A percentile compares a stretch with the other conserved stretches of the same genome.
These are phyloP conservation scores for Flammula alnicola DNA, from an alignment of 1,284 basidiomycete species.

Conservation along the genomic window DNA sequence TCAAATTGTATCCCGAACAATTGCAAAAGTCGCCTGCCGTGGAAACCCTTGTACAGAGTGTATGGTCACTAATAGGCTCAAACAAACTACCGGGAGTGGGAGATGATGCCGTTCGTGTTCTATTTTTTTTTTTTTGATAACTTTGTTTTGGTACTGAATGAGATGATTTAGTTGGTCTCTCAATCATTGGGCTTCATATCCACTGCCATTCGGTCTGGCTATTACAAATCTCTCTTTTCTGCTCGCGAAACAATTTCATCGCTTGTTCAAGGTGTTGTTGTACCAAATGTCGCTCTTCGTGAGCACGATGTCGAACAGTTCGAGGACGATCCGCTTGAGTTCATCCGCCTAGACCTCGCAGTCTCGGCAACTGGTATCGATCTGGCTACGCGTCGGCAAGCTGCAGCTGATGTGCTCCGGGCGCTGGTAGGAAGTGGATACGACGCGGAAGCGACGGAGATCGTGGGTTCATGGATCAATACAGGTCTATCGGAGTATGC, in stretches of 20 bases:
- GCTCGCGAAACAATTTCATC: constrained; percentile 82
- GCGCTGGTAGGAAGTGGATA: constrained; percentile 82
- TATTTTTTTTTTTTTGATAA: neutral
- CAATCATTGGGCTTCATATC: constrained; percentile 93
- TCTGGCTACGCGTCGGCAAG: constrained; percentile 83
- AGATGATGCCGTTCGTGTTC: constrained; percentile 75
- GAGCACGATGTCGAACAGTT: constrained; percentile 95
- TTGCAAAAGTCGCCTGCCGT: constrained; percentile 74
- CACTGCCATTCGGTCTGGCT: constrained; percentile 87
- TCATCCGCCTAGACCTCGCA: constrained; percentile 87
- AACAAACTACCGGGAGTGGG: constrained; percentile 72
- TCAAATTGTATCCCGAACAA: constrained; percentile 91
- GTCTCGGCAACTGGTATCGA: constrained; percentile 66
- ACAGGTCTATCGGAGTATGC: constrained; percentile 70
- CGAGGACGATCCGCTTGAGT: constrained; percentile 97
- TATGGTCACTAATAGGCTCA: constrained; percentile 88
- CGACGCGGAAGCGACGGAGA: constrained; percentile 83
- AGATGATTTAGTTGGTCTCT: constrained; percentile 75
- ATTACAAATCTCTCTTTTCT: constrained; percentile 73
- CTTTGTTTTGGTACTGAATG: constrained; percentile 14
- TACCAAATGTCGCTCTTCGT: constrained; percentile 90
- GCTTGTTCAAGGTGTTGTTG: constrained; percentile 88
- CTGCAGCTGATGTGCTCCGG: constrained; percentile 91
- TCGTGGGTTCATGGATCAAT: constrained; percentile 84
- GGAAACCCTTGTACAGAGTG: constrained; percentile 84